A percentile compares a stretch with the other conserved stretches of the same genome.
These are phyloP conservation scores for Tremella mesenterica DNA, from an alignment of 768 basidiomycete genomes.

Conservation along the genomic window DNA sequence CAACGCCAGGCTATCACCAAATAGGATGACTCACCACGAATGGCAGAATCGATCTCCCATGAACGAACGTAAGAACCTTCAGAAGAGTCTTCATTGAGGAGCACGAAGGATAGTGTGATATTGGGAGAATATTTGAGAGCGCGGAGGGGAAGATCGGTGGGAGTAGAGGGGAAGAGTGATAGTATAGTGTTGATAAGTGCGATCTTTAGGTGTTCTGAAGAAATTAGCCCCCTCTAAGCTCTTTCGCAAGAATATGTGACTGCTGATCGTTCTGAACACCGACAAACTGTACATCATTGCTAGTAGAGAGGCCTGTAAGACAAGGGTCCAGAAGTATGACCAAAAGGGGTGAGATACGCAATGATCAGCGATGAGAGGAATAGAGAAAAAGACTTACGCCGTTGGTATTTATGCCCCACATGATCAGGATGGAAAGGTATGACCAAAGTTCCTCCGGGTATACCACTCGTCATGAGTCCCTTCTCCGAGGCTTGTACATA, in stretches of 20 bases:
- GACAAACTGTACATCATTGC: too few species aligned
- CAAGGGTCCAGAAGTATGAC: too few species aligned
- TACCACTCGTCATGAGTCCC: conserved; percentile 18
- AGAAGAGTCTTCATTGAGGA: conserved; percentile 81
- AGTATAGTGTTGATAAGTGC: conserved; percentile 33
- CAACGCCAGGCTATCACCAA: not conserved
- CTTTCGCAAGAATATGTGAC: not conserved
- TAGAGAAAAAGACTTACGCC: conserved; percentile 12
- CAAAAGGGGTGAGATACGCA: too few species aligned
- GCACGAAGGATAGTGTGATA: conserved; percentile 81
- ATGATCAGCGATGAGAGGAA: not conserved
- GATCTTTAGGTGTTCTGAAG: conserved; percentile 48
- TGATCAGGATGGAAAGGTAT: conserved; percentile 31
- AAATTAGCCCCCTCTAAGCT: conserved; percentile 26
- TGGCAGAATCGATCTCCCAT: conserved; percentile 66
- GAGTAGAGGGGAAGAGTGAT: conserved; percentile 21
- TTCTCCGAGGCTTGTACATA: conserved; percentile 26
- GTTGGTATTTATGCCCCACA: conserved; percentile 18
- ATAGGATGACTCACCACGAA: conserved; percentile 53
- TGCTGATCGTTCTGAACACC: too few species aligned
- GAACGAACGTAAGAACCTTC: conserved; percentile 53
- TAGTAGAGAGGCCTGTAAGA: too few species aligned
- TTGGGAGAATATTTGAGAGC: conserved; percentile 68
- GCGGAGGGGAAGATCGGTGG: conserved; percentile 44
- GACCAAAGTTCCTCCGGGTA: conserved; percentile 25